phyloP scores from a whole-genome alignment of 2,329 filamentous ascomycete genomes.

The Alternaria sp. region DNA sequence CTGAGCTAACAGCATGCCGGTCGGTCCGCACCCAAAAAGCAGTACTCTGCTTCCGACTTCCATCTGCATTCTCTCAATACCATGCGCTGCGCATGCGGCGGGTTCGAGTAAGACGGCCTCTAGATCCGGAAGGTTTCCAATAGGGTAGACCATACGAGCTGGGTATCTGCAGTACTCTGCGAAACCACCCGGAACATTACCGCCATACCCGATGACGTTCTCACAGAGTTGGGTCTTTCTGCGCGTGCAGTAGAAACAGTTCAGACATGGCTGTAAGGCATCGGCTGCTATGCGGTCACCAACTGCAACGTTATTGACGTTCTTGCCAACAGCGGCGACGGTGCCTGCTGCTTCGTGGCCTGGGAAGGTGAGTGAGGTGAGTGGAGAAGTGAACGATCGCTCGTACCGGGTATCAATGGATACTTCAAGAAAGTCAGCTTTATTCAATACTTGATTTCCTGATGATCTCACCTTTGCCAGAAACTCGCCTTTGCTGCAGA shows the following conservation, averaged over 20 bases:
- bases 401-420: slow-evolving; percentile 30
- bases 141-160: slow-evolving; percentile 66
- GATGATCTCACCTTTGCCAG: slow-evolving; percentile 19
- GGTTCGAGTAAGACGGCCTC: slow-evolving; percentile 74
- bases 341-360: slow-evolving; percentile 73
- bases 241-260: slow-evolving; percentile 76
- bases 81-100: slow-evolving; percentile 73
- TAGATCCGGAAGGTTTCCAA: slow-evolving; percentile 69
- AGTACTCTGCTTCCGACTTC: slow-evolving; percentile 69
- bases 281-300: slow-evolving; percentile 68
- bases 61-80: slow-evolving; percentile 71
- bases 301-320: slow-evolving; percentile 65
- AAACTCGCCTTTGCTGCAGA: slow-evolving; percentile 28
- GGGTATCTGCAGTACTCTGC: slow-evolving; percentile 70
- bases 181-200: slow-evolving; percentile 73
- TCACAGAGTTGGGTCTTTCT: slow-evolving; percentile 73
- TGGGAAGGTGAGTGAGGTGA: neutral
- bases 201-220: slow-evolving; percentile 70
- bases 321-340: slow-evolving; percentile 64
- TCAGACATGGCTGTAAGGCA: slow-evolving; percentile 70
- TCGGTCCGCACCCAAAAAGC: slow-evolving; percentile 71
- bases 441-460: no score
- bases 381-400: neutral
- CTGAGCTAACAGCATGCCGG: slow-evolving; percentile 69
- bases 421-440: slow-evolving; percentile 13